phyloP scores from a whole-genome alignment of 495 filamentous ascomycete species.

The Talaromyces stipitatus region DNA sequence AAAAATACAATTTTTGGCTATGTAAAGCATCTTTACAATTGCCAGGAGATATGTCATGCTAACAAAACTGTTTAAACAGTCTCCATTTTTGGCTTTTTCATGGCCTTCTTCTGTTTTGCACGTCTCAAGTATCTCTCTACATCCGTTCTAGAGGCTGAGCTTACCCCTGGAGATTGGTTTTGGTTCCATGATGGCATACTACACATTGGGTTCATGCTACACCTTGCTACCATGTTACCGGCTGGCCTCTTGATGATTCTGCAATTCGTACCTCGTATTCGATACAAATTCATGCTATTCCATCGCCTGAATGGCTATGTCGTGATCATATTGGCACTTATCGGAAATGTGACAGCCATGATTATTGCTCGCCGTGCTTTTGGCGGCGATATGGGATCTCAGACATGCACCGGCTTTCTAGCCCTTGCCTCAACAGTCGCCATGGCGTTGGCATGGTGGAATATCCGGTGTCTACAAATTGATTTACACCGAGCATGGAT shows the following conservation, averaged over 20 bases:
- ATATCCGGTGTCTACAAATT: constrained; percentile 45
- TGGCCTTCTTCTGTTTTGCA: background rate
- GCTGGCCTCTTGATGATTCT: constrained; percentile 35
- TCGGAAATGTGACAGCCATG: constrained; percentile 30
- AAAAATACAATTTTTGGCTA: constrained; percentile 1
- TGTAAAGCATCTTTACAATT: background rate
- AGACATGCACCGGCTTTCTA: constrained; percentile 25
- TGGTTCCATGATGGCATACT: constrained; percentile 29
- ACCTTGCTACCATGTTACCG: constrained; percentile 37
- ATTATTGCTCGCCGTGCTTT: constrained; percentile 36
- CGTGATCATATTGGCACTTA: constrained; percentile 28
- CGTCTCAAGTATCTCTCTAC: background rate
- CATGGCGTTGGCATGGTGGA: constrained; percentile 33
- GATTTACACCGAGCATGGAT: constrained; percentile 52
- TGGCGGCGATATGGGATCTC: constrained; percentile 35
- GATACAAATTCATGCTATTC: constrained; percentile 34
- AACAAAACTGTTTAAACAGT: background rate
- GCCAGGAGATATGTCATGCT: background rate
- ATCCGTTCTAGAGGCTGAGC: background rate
- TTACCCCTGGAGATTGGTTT: constrained; percentile 42
- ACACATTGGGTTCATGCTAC: constrained; percentile 38
- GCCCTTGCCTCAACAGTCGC: constrained; percentile 25
- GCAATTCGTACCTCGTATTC: constrained; percentile 45
- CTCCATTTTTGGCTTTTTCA: background rate
- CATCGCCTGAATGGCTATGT: constrained; percentile 50